Percentiles rank a stretch among this genome's conserved stretches.
Evolutionary conservation across 768 basidiomycete species (phyloP).

Genomic region (Tylopilus felleus): DNA sequence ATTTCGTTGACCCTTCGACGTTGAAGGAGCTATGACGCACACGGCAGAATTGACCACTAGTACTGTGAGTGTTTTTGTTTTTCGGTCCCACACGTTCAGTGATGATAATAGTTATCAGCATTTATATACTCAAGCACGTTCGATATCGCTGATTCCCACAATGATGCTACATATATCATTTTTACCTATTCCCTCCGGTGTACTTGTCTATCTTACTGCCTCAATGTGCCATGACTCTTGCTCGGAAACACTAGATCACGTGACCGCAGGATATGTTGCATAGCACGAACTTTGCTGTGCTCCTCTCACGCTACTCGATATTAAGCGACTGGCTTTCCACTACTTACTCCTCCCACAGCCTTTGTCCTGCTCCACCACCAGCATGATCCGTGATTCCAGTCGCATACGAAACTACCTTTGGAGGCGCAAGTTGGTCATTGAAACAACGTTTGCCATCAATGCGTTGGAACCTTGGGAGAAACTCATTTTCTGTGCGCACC

Average conservation of each 20-base stretch:
- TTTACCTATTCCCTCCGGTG: conserved; percentile 14
- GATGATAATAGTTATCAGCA: conserved; percentile 11
- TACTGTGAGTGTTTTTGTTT: conserved; percentile 14
- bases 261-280: neutral
- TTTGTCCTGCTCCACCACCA: neutral
- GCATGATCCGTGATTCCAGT: conserved; percentile 12
- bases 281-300: neutral
- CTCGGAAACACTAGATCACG: neutral
- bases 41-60: neutral
- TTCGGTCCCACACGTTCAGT: neutral
- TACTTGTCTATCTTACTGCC: conserved; percentile 10
- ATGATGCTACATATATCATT: conserved; percentile 13
- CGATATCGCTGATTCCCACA: conserved; percentile 1
- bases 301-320: conserved; percentile 7
- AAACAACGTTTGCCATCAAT: conserved; percentile 55
- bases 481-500: conserved; percentile 49
- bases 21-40: conserved; percentile 28
- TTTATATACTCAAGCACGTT: neutral
- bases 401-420: conserved; percentile 40
- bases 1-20: conserved; percentile 27
- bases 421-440: conserved; percentile 53
- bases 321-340: neutral
- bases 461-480: conserved; percentile 73
- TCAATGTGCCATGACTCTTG: neutral
- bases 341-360: neutral